Percentiles rank a stretch among this genome's conserved stretches.
Evolutionary conservation across 805 yeast species (phyloP).

Genomic region (Wickerhamiella musiphila): DNA sequence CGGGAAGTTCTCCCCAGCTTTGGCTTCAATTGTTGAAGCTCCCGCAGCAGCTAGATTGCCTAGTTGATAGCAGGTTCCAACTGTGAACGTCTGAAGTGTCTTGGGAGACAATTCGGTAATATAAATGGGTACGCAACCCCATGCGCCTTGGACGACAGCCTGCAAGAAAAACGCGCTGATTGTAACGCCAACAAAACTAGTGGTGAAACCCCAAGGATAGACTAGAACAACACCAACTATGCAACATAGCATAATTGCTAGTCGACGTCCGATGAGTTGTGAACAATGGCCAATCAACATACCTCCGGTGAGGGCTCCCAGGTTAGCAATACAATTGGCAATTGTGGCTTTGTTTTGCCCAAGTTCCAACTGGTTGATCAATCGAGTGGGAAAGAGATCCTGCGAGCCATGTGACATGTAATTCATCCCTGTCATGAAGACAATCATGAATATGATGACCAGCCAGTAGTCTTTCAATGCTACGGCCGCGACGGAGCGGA

Average conservation of each 20-base stretch:
- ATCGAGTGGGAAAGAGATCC: slow-evolving; percentile 51
- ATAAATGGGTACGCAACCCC: slow-evolving; percentile 58
- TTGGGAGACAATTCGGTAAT: slow-evolving; percentile 50
- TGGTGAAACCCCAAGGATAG: slow-evolving; percentile 42
- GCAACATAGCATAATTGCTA: slow-evolving; percentile 34
- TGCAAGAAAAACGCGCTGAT: slow-evolving; percentile 50
- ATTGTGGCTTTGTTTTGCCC: slow-evolving; percentile 34
- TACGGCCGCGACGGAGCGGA: slow-evolving; percentile 19
- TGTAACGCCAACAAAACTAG: slow-evolving; percentile 30
- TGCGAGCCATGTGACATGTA: slow-evolving; percentile 62
- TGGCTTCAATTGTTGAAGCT: slow-evolving; percentile 50
- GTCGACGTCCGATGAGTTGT: slow-evolving; percentile 42
- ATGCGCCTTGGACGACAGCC: slow-evolving; percentile 51
- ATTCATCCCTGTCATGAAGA: slow-evolving; percentile 53
- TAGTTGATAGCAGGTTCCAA: slow-evolving; percentile 49
- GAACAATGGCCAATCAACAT: slow-evolving; percentile 38
- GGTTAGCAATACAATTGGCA: slow-evolving; percentile 42
- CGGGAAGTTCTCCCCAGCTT: slow-evolving; percentile 45
- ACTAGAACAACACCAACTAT: slow-evolving; percentile 40
- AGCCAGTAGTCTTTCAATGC: slow-evolving; percentile 41
- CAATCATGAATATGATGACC: slow-evolving; percentile 35
- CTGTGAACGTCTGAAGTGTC: slow-evolving; percentile 42
- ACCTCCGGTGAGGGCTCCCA: slow-evolving; percentile 58
- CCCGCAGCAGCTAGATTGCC: slow-evolving; percentile 62
- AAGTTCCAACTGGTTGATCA: slow-evolving; percentile 34